A percentile compares a stretch with the other conserved stretches of the same genome.
phyloP scores from a whole-genome alignment of 345 rosid species.

The Eucalyptus marginata region DNA sequence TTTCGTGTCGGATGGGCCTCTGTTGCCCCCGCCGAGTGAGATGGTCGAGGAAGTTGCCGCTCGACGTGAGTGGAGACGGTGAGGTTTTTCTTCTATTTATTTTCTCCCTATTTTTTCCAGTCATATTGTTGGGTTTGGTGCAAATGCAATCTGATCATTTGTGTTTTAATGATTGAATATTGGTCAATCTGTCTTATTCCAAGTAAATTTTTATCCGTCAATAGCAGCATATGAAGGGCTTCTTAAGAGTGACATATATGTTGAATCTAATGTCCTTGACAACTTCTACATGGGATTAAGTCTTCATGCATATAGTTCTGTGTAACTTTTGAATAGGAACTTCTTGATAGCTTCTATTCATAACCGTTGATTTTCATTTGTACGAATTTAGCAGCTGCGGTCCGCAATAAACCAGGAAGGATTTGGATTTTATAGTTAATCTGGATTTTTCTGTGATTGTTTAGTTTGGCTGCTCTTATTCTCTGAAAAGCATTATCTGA shows the following conservation, averaged over 20 bases:
- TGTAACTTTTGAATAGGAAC: not conserved
- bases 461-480: not conserved
- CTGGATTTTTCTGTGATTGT: not conserved
- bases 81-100: constrained; percentile 5
- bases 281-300: not conserved
- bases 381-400: not conserved
- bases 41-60: constrained; percentile 65
- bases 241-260: not conserved
- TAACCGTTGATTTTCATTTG: not conserved
- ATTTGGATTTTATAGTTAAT: not conserved
- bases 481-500: not conserved
- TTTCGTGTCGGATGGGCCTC: constrained; percentile 35
- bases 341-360: not conserved
- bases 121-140: not conserved
- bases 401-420: not conserved
- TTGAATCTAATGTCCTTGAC: not conserved
- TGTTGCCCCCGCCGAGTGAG: constrained; percentile 45
- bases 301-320: not conserved
- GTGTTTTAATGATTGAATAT: not conserved
- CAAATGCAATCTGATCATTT: not conserved
- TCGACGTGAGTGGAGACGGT: constrained; percentile 81
- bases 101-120: accelerated
- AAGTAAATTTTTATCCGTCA: not conserved
- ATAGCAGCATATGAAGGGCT: not conserved
- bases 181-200: not conserved